Percentiles rank a stretch among this genome's conserved stretches.
Evolutionary conservation across 2,329 filamentous ascomycete species (phyloP).

Genomic region (Cladophialophora exuberans): DNA sequence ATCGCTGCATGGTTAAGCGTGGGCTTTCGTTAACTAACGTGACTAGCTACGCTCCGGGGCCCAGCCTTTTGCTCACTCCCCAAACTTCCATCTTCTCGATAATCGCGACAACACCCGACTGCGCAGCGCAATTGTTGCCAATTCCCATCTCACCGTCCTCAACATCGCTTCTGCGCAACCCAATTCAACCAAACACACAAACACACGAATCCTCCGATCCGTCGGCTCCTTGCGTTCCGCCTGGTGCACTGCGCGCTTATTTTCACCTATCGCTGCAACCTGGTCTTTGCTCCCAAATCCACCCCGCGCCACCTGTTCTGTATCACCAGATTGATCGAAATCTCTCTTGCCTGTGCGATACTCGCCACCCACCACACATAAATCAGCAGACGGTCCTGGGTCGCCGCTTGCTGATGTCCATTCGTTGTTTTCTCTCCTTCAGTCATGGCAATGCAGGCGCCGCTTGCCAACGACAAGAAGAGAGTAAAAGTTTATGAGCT

Average conservation of each 20-base stretch:
- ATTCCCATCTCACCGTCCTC: conserved; percentile 8
- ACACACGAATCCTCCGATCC: not conserved
- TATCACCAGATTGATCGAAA: conserved; percentile 15
- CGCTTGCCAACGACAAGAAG: conserved; percentile 54
- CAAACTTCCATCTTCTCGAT: conserved; percentile 8
- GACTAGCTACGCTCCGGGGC: conserved; percentile 1
- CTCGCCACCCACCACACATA: conserved; percentile 10
- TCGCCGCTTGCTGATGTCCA: conserved; percentile 29
- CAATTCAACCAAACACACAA: not conserved
- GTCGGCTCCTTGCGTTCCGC: conserved; percentile 5
- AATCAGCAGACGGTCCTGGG: conserved; percentile 16
- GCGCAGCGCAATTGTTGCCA: conserved; percentile 3
- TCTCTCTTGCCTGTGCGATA: conserved; percentile 14
- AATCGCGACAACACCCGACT: conserved; percentile 17
- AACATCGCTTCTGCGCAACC: conserved; percentile 3
- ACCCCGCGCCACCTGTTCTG: conserved; percentile 28
- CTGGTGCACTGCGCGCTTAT: conserved; percentile 17
- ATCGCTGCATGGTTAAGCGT: conserved; percentile 1
- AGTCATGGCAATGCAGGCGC: conserved; percentile 51
- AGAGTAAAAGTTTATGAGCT: conserved; percentile 99
- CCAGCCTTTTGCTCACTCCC: conserved; percentile 6
- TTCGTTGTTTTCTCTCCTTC: conserved; percentile 21
- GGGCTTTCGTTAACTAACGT: not conserved
- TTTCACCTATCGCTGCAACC: conserved; percentile 12
- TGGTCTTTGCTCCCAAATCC: conserved; percentile 13